These are phyloP conservation scores for Eucalyptus microcorys DNA, from an alignment of 345 rosid species.

Conservation along the genomic window DNA sequence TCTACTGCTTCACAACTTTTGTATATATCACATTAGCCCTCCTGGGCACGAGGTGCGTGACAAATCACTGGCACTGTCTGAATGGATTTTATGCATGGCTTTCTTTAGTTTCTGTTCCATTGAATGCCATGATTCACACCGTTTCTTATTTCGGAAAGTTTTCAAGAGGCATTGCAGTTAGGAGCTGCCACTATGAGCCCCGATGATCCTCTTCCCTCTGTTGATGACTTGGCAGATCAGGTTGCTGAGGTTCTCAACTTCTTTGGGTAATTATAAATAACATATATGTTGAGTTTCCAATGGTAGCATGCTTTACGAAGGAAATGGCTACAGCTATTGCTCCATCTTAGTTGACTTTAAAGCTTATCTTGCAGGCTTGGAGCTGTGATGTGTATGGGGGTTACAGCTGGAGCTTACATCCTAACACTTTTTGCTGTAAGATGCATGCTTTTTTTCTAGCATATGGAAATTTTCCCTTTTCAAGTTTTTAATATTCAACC, in stretches of 20 bases:
- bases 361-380: slow-evolving; percentile 47
- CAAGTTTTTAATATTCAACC: background rate
- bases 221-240: slow-evolving; percentile 94
- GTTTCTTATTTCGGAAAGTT: slow-evolving; percentile 43
- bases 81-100: background rate
- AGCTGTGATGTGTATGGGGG: slow-evolving; percentile 98
- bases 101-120: background rate
- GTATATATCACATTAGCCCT: slow-evolving; percentile 93
- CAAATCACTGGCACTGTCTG: slow-evolving; percentile 1
- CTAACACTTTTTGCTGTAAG: slow-evolving; percentile 91
- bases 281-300: background rate
- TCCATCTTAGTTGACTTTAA: background rate
- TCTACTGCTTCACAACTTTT: slow-evolving; percentile 86
- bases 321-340: background rate
- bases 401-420: slow-evolving; percentile 94
- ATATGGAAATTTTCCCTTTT: background rate
- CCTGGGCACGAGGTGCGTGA: slow-evolving; percentile 93
- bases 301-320: background rate
- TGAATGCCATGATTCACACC: slow-evolving; percentile 14
- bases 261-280: slow-evolving; percentile 54
- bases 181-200: slow-evolving; percentile 60
- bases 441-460: background rate
- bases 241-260: slow-evolving; percentile 78
- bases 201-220: slow-evolving; percentile 59
- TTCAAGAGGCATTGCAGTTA: slow-evolving; percentile 86